Conservation (phyloP, 176 grass and related monocot species). For the Phyllostachys edulis region DNA sequence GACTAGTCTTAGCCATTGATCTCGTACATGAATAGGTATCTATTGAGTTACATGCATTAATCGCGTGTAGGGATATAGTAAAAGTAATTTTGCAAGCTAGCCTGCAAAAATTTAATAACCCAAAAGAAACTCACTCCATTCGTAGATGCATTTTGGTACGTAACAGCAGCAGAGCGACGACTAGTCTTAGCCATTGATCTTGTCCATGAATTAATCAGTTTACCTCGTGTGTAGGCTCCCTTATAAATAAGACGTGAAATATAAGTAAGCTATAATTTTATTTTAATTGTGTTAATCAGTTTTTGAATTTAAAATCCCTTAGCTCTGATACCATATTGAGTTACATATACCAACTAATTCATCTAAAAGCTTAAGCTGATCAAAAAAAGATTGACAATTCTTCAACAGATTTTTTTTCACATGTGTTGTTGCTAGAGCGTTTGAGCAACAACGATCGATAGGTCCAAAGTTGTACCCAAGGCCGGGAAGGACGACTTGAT, state of each 20-base stretch:
- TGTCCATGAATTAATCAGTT: not conserved
- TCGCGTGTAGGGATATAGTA: no score
- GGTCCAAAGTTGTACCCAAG: conserved; percentile 18
- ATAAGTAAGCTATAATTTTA: no score
- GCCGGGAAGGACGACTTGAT: not conserved
- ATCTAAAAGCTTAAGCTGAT: no score
- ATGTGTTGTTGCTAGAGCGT: conserved; percentile 6
- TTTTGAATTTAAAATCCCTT: no score
- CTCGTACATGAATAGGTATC: not conserved
- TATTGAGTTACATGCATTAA: no score
- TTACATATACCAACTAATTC: no score
- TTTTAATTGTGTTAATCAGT: no score
- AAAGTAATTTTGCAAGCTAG: not conserved
- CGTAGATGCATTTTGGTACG: not conserved
- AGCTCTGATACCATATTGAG: no score
- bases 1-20: not conserved
- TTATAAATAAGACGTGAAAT: no score
- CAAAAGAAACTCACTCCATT: not conserved
- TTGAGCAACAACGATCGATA: not conserved
- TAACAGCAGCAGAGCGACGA: not conserved
- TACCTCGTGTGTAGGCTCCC: no score
- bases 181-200: not conserved
- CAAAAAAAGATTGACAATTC: no score
- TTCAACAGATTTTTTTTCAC: not conserved
- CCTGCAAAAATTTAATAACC: not conserved